These are phyloP conservation scores for Helicocarpus griseus DNA, from an alignment of 2,329 filamentous ascomycete genomes.

Conservation along the genomic window DNA sequence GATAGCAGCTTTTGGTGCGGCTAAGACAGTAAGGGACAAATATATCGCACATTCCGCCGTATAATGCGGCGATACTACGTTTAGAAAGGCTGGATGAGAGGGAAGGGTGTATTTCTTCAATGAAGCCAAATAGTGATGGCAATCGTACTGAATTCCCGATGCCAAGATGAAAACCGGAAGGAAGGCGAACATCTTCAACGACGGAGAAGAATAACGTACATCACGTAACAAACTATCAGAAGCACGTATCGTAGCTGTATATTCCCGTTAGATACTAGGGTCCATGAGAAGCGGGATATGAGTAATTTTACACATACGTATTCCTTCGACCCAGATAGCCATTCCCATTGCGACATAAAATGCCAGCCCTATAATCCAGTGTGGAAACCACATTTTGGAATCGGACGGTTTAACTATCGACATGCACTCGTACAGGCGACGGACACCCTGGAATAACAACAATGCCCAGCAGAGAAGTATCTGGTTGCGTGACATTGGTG, in stretches of 20 bases:
- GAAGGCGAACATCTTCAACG: constrained; percentile 45
- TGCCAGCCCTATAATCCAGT: constrained; percentile 67
- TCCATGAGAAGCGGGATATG: not conserved
- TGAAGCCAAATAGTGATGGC: constrained; percentile 59
- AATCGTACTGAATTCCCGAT: constrained; percentile 64
- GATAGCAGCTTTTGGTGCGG: constrained; percentile 56
- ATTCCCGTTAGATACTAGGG: constrained; percentile 4
- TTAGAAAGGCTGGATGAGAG: constrained; percentile 58
- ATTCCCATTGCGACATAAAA: constrained; percentile 70
- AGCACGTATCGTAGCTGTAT: constrained; percentile 8
- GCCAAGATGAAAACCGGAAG: constrained; percentile 58
- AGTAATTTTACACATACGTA: constrained; percentile 42
- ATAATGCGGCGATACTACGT: constrained; percentile 80
- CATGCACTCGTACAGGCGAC: constrained; percentile 68
- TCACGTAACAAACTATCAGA: constrained; percentile 15
- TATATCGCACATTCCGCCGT: constrained; percentile 82
- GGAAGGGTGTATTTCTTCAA: constrained; percentile 79
- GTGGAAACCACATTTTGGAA: constrained; percentile 74
- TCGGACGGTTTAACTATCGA: constrained; percentile 55
- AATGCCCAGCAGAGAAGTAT: constrained; percentile 59
- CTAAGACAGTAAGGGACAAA: constrained; percentile 61
- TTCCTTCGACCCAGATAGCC: constrained; percentile 76
- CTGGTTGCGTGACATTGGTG: constrained; percentile 52
- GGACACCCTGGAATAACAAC: constrained; percentile 63
- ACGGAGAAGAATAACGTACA: constrained; percentile 31